phyloP scores from a whole-genome alignment of 2,329 filamentous ascomycete species.

The Reticulascus tulasneorum region DNA sequence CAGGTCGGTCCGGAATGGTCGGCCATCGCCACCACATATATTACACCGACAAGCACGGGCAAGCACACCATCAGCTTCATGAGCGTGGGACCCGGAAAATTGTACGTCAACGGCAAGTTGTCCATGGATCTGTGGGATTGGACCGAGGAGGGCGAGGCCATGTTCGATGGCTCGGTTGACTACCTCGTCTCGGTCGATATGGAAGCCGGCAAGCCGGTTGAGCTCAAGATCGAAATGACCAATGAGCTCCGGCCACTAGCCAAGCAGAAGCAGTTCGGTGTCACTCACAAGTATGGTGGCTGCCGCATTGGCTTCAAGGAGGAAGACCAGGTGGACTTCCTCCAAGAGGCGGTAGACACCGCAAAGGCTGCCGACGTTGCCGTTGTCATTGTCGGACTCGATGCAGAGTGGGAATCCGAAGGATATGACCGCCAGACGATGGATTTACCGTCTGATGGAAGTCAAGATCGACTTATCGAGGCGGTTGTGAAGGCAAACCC shows the following conservation, averaged over 20 bases:
- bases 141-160: slow-evolving; percentile 65
- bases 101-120: slow-evolving; percentile 57
- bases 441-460: slow-evolving; percentile 59
- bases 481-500: slow-evolving; percentile 61
- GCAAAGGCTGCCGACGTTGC: slow-evolving; percentile 63
- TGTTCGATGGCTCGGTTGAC: slow-evolving; percentile 66
- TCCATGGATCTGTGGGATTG: slow-evolving; percentile 65
- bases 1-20: slow-evolving; percentile 62
- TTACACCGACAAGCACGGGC: slow-evolving; percentile 56
- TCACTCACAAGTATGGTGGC: slow-evolving; percentile 64
- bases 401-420: slow-evolving; percentile 73
- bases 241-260: slow-evolving; percentile 60
- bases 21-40: slow-evolving; percentile 55
- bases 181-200: slow-evolving; percentile 58
- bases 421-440: slow-evolving; percentile 71
- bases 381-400: slow-evolving; percentile 64
- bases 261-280: slow-evolving; percentile 54
- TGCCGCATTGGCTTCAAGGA: slow-evolving; percentile 70
- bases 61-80: slow-evolving; percentile 65
- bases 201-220: slow-evolving; percentile 54
- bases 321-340: slow-evolving; percentile 55
- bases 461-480: slow-evolving; percentile 59
- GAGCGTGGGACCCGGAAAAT: slow-evolving; percentile 59
- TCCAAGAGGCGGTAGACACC: slow-evolving; percentile 61
- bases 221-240: slow-evolving; percentile 62